Evolutionary conservation across 257 asterid genomes (phyloP), one percentile per base, ranked within the genome.

Genomic region (Voacanga thouarsii): DNA sequence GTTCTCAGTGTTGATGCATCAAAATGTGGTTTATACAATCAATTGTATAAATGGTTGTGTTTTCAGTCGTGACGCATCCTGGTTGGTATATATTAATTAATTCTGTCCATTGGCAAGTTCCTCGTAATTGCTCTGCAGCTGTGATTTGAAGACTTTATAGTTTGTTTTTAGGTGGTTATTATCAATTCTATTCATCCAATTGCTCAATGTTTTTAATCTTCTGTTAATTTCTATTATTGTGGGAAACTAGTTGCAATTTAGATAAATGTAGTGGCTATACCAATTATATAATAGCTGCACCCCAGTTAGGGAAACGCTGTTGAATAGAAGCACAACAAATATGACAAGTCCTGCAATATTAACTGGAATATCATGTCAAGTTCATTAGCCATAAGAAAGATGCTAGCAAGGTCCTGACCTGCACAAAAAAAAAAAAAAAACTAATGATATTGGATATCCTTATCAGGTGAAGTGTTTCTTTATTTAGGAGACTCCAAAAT

Each of bases 1-100:
- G 23, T 28, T 81, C 33, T 77, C 43, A 12, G 16, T 64, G 11
- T 75, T 53, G 5, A 57, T 76, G 65, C 71, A 67, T 67, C 14
- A 18, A 10, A 67, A 19, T 39, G 26, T 39, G 26, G 50, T 67
- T 67, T 39, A 67, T 21, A 8, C 30, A 19, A 41, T 41, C 18
- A 41, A 12, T 82, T 76, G 44, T 76, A 74, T 33, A 19, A 8
- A 11, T 12, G 18, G 57, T 53, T 7, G 4, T 56, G 23, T 30
- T 16, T 14, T 66, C 1, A 30, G 50, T 53, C 68, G 16, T 50
- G 16, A 19, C 51, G 53, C 56, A 37, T 51, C 28, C 14, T 30
- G 12, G 39, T 45, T 77, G 7, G 53, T 50, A 21, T 28, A 26
- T 77, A 43, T 2, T 14, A 12, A 0, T 72, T 1, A 21, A 3